A percentile compares a stretch with the other conserved stretches of the same genome.
Conservation (phyloP, 768 basidiomycete species). For the Tricholoma sp. region DNA sequence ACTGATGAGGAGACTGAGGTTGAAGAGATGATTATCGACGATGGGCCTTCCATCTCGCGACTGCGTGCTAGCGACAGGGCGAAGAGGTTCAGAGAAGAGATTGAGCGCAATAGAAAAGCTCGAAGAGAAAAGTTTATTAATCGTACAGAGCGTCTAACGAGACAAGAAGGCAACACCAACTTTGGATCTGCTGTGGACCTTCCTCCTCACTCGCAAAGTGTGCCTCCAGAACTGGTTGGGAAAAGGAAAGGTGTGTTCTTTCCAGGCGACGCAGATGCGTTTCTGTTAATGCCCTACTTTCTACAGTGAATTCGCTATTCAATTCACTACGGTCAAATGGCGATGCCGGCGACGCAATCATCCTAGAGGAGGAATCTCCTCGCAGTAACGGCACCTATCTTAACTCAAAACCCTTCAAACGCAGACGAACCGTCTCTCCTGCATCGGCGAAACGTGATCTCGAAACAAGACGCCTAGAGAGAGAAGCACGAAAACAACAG, state of each 20-base stretch:
- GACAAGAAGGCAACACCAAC: constrained; percentile 8
- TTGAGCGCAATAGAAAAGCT: constrained; percentile 27
- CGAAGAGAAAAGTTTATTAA: constrained; percentile 25
- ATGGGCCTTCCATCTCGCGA: constrained; percentile 16
- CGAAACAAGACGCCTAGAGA: constrained; percentile 29
- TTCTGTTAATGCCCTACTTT: background rate
- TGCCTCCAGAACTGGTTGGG: constrained; percentile 19
- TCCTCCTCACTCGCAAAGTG: constrained; percentile 13
- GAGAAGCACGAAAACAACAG: constrained; percentile 37
- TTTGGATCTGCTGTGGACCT: constrained; percentile 16
- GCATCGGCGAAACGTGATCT: constrained; percentile 31
- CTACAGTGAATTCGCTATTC: constrained; percentile 28
- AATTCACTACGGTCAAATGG: constrained; percentile 28
- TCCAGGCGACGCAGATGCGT: background rate
- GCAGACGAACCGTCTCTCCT: constrained; percentile 48
- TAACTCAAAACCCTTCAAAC: constrained; percentile 35
- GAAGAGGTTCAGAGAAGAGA: constrained; percentile 25
- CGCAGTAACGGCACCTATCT: constrained; percentile 27
- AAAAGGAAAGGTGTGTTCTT: constrained; percentile 46
- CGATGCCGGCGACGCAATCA: constrained; percentile 24
- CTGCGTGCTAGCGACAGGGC: constrained; percentile 15
- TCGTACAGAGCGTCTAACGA: constrained; percentile 19
- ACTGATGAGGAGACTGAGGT: constrained; percentile 41
- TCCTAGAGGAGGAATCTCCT: constrained; percentile 26
- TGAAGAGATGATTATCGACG: constrained; percentile 46